These are phyloP conservation scores for Dactylellina drechsleri DNA, from an alignment of 2,329 filamentous ascomycete species.

Conservation along the genomic window DNA sequence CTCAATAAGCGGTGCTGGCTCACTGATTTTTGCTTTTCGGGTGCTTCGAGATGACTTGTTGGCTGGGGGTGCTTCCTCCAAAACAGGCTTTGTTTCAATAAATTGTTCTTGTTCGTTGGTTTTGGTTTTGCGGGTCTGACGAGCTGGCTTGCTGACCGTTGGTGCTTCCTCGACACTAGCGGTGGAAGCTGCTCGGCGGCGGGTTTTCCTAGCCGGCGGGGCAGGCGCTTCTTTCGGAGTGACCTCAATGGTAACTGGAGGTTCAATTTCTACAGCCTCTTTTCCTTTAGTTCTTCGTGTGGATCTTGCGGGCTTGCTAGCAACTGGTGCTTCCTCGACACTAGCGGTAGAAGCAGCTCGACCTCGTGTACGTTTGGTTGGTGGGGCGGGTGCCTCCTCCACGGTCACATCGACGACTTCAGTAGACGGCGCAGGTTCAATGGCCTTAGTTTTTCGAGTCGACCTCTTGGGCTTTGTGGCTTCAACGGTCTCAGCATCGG, in stretches of 20 bases:
- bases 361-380: not conserved
- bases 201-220: not conserved
- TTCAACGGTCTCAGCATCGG: not conserved
- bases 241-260: too few species aligned
- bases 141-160: conserved; percentile 7
- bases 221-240: not conserved
- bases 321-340: conserved; percentile 7
- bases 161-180: conserved; percentile 13
- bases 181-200: conserved; percentile 9
- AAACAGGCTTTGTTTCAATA: too few species aligned
- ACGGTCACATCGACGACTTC: not conserved
- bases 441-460: conserved; percentile 7
- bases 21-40: too few species aligned
- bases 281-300: not conserved
- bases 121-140: not conserved
- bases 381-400: not conserved
- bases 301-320: conserved; percentile 8
- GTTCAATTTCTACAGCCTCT: too few species aligned
- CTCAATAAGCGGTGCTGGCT: too few species aligned
- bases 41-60: conserved; percentile 3
- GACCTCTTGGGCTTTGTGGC: conserved; percentile 6
- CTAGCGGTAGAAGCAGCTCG: conserved; percentile 13
- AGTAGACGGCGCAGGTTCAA: not conserved
- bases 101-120: not conserved
- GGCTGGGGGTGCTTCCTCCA: not conserved